These are phyloP conservation scores for Zygosaccharomyces pseudobailii DNA, from an alignment of 1,139 yeast genomes.

Conservation along the genomic window DNA sequence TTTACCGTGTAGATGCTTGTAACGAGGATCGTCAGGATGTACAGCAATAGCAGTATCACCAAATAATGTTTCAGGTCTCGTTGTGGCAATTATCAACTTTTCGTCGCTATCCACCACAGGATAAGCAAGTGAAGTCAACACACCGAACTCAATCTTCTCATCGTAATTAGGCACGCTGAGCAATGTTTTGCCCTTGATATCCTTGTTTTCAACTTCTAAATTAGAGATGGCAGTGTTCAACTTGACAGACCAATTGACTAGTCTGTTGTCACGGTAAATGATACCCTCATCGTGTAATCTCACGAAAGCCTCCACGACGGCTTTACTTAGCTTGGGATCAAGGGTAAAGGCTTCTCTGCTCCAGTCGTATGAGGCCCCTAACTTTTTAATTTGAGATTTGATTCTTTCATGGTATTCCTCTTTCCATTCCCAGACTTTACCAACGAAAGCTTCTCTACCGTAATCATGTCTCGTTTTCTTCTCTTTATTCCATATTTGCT, in stretches of 20 bases:
- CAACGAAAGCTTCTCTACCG: constrained; percentile 86
- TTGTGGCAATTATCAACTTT: constrained; percentile 86
- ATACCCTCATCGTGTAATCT: constrained; percentile 90
- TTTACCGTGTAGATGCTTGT: constrained; percentile 92
- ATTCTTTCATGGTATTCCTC: constrained; percentile 86
- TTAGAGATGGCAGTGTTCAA: constrained; percentile 93
- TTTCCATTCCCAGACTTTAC: constrained; percentile 97
- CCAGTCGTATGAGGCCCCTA: constrained; percentile 99
- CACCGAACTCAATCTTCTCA: constrained; percentile 91
- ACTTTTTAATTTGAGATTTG: constrained; percentile 72
- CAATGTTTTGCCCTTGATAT: constrained; percentile 73
- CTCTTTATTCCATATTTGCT: constrained; percentile 86
- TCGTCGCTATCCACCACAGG: constrained; percentile 78
- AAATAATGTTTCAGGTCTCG: constrained; percentile 97
- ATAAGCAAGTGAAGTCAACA: constrained; percentile 87
- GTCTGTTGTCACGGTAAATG: constrained; percentile 87
- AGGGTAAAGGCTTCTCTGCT: constrained; percentile 88
- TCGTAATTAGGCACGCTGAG: constrained; percentile 87
- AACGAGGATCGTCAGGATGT: constrained; percentile 91
- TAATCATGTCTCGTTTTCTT: constrained; percentile 89
- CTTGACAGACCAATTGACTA: constrained; percentile 95
- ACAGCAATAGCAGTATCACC: constrained; percentile 98
- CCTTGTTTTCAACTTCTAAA: constrained; percentile 93
- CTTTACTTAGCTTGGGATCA: constrained; percentile 68
- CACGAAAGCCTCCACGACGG: constrained; percentile 91